phyloP scores from a whole-genome alignment of 2,329 filamentous ascomycete genomes.

The Neonectria coccinea region DNA sequence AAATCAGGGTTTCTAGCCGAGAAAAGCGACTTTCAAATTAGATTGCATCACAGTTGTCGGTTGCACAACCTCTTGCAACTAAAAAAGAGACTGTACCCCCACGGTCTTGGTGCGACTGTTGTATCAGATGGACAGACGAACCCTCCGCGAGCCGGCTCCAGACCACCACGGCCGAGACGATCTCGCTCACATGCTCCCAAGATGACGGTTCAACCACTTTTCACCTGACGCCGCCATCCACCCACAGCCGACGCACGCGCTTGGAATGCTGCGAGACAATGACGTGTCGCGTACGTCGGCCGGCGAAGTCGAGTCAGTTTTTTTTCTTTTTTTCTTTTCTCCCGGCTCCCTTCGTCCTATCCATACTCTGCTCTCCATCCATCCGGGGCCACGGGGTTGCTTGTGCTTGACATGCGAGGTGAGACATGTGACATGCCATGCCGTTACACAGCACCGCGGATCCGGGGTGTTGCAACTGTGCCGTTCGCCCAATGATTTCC shows the following conservation, averaged over 20 bases:
- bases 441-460: slow-evolving; percentile 19
- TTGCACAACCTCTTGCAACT: neutral
- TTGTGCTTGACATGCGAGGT: slow-evolving; percentile 3
- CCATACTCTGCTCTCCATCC: slow-evolving; percentile 25
- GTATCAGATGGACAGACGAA: slow-evolving; percentile 1
- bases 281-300: slow-evolving; percentile 1
- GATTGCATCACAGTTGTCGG: neutral
- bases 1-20: neutral
- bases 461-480: slow-evolving; percentile 33
- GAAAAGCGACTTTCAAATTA: slow-evolving; percentile 9
- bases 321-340: neutral
- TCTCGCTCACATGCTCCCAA: slow-evolving; percentile 19
- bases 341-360: slow-evolving; percentile 6
- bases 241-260: neutral
- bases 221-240: neutral
- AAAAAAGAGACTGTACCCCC: slow-evolving; percentile 3
- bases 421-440: slow-evolving; percentile 26
- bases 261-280: neutral
- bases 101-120: slow-evolving; percentile 5
- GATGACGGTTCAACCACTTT: neutral
- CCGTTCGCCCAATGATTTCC: slow-evolving; percentile 37
- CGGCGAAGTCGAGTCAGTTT: slow-evolving; percentile 15
- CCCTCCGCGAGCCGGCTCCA: slow-evolving; percentile 6
- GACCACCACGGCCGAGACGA: slow-evolving; percentile 2
- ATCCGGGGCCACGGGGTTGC: slow-evolving; percentile 17